Evolutionary conservation across 1,139 yeast species (phyloP).

Genomic region (Casaregolazyma lundiana): DNA sequence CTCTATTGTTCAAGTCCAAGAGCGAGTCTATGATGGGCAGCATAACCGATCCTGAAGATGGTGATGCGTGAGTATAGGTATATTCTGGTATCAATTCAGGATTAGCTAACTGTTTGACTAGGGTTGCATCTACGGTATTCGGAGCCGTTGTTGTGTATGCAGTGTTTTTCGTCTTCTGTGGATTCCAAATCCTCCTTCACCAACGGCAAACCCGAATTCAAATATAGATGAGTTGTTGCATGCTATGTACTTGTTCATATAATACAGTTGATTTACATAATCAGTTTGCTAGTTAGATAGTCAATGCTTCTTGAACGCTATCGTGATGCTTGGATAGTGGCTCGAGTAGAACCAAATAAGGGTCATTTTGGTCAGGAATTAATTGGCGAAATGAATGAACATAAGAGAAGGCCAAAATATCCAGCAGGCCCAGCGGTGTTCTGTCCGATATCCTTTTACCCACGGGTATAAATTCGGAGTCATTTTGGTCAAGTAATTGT

Average conservation of each 20-base stretch:
- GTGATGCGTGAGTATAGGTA: constrained; percentile 56
- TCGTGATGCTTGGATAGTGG: not conserved
- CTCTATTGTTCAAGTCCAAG: constrained; percentile 68
- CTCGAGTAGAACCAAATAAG: not conserved
- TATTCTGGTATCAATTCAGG: not conserved
- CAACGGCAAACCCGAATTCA: constrained; percentile 58
- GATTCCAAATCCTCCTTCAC: constrained; percentile 67
- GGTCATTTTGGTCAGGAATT: not conserved
- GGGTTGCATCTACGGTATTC: constrained; percentile 83
- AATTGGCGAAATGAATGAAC: constrained; percentile 19
- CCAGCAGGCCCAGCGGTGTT: constrained; percentile 16
- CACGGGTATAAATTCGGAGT: constrained; percentile 9
- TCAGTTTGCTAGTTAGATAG: not conserved
- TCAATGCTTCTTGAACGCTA: constrained; percentile 5
- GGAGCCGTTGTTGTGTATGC: constrained; percentile 85
- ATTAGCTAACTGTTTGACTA: constrained; percentile 18
- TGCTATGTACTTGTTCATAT: not conserved
- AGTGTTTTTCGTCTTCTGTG: constrained; percentile 80
- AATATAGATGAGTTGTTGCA: constrained; percentile 25
- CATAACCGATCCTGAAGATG: constrained; percentile 84
- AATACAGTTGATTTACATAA: constrained; percentile 5
- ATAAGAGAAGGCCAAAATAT: constrained; percentile 26
- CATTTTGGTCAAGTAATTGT: constrained; percentile 9
- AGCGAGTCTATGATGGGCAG: constrained; percentile 95
- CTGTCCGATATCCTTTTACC: constrained; percentile 14